These are phyloP conservation scores for Borovskyia barvae DNA, from an alignment of 208 protist genomes.

Conservation along the genomic window DNA sequence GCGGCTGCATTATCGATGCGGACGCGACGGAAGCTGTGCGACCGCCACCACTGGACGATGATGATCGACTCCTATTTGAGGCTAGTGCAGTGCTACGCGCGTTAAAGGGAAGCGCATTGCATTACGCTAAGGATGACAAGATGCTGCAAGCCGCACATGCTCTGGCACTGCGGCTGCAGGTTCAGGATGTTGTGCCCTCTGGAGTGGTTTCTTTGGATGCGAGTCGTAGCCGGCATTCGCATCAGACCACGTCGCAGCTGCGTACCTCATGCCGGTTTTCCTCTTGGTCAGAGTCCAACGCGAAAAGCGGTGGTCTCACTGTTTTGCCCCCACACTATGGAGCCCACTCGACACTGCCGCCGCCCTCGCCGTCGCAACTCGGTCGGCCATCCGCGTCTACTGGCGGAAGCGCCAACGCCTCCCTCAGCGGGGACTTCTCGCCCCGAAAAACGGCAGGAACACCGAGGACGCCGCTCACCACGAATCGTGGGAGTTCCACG, in stretches of 20 bases:
- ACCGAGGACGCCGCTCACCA: neutral
- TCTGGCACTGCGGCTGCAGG: conserved; percentile 25
- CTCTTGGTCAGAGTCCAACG: conserved; percentile 14
- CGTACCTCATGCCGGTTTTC: neutral
- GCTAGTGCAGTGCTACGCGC: conserved; percentile 41
- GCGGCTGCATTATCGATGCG: neutral
- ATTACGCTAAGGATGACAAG: conserved; percentile 42
- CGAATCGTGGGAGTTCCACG: neutral
- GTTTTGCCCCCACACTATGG: neutral
- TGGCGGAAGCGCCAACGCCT: neutral
- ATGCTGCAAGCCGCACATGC: conserved; percentile 38
- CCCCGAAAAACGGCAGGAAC: too few species aligned
- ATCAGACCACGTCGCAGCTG: neutral
- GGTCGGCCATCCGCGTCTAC: neutral
- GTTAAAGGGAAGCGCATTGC: conserved; percentile 54
- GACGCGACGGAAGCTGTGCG: conserved; percentile 5
- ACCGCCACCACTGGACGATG: conserved; percentile 1
- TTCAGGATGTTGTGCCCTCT: neutral
- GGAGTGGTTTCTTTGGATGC: conserved; percentile 1
- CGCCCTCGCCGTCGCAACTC: neutral
- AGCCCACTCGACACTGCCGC: neutral
- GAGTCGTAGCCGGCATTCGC: neutral
- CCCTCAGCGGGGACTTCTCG: neutral
- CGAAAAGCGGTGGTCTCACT: conserved; percentile 1
- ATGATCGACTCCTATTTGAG: conserved; percentile 22